Evolutionary conservation across 257 asterid species (phyloP).

Genomic region (Henckelia pumila): DNA sequence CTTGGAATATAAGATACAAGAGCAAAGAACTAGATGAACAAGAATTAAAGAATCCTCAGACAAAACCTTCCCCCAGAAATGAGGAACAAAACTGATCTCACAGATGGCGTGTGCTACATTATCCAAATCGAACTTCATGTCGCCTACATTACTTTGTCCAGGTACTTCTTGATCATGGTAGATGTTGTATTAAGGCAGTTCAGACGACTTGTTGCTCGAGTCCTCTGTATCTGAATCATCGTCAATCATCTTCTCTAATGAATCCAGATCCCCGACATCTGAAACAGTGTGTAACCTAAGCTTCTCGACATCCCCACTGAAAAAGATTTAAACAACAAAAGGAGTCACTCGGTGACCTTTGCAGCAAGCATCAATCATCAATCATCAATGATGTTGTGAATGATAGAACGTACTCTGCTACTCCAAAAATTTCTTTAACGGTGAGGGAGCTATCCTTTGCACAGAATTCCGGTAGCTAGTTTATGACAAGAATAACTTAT

Average conservation of each 20-base stretch:
- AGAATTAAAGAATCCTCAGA: neutral
- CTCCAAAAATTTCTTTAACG: conserved; percentile 87
- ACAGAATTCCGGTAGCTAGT: conserved; percentile 88
- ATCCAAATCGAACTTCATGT: conserved; percentile 15
- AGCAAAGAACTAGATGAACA: neutral
- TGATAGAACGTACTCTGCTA: conserved; percentile 67
- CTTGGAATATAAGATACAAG: neutral
- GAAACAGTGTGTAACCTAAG: conserved; percentile 76
- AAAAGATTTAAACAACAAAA: conserved; percentile 5
- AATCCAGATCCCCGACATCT: conserved; percentile 70
- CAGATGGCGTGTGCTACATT: neutral
- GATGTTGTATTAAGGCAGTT: conserved; percentile 34
- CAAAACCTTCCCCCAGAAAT: neutral
- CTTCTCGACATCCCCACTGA: conserved; percentile 94
- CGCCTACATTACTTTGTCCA: conserved; percentile 16
- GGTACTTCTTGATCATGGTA: neutral
- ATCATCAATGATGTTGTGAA: neutral
- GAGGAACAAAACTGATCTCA: neutral
- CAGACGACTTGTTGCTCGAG: conserved; percentile 31
- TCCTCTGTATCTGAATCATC: conserved; percentile 48
- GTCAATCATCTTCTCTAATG: conserved; percentile 78
- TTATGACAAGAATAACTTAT: conserved; percentile 16
- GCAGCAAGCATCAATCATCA: conserved; percentile 8
- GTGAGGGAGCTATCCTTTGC: conserved; percentile 73
- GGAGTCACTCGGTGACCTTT: conserved; percentile 5